Base-by-base conservation (phyloP, 768 basidiomycete species). In the Lanmaoa pseudosensibilis region DNA sequence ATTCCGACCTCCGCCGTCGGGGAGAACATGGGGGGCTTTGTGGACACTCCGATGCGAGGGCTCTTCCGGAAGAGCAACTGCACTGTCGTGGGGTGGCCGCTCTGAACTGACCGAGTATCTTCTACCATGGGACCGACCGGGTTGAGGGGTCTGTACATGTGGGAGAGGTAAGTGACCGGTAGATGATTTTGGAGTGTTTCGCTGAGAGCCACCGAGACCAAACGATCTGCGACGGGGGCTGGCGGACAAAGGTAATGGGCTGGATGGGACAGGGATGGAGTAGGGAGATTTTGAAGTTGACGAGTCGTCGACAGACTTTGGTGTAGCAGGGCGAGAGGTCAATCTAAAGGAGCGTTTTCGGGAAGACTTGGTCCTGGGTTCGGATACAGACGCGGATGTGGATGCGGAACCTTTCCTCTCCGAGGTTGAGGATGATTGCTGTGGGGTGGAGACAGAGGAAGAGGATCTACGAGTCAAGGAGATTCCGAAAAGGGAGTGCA, bases 221-320 rank as follows among this genome's bases (percentile, higher is more conserved):
- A 72, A 72, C 1, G 70, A 72, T 19, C 71, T 58, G 15, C 72
- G 69, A 47, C 70, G 72, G 18, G 70, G 70, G 32, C 72, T 72
- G 21, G 72, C 70, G 7, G 70, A 70, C 46, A 72, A 52, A n/a
- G 70, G 70, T 0, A 73, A 50, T 0, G 70, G 70, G 16, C 53
- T 67, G 9, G 70, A 72, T 12, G 70, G 70, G 47, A 65, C 38
- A 16, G 70, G 70, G 46, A 72, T 68, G 15, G 61, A 44, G 46
- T 63, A 46, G 10, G 65, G 58, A 0, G 60, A 63, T 54, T 62
- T 71, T 9, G 61, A 61, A 36, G 56, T 30, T 1, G 57, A 54
- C 1, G 65, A 3, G 21, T 66, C 64, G 50, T 69, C 58, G 39
- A 56, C 36, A 10, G 66, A 70, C 54, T 72, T 72, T 50, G 70